Percentiles rank a stretch among this genome's conserved stretches.
phyloP scores from a whole-genome alignment of 129 eudicot genomes.

The Artemisia annua region DNA sequence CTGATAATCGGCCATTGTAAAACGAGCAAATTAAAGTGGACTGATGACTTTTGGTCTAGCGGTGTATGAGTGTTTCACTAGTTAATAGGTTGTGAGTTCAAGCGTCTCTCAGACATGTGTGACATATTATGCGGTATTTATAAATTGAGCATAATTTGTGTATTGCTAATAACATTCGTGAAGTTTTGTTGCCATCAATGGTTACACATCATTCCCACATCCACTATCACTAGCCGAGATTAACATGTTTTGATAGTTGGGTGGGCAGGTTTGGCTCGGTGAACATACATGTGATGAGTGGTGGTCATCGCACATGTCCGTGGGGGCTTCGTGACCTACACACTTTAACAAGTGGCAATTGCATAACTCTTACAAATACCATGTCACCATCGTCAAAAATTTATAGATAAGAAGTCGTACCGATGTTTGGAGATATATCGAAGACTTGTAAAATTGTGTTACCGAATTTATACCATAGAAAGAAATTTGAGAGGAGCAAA shows the following conservation, averaged over 20 bases:
- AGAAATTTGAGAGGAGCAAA: slow-evolving; percentile 27
- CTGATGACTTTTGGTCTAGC: too few species aligned
- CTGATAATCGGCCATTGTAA: background rate
- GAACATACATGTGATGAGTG: slow-evolving; percentile 34
- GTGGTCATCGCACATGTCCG: slow-evolving; percentile 27
- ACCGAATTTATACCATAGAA: slow-evolving; percentile 10
- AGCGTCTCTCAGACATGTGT: too few species aligned
- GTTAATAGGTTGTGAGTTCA: too few species aligned
- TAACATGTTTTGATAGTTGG: slow-evolving; percentile 1
- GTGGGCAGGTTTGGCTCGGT: background rate
- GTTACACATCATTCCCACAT: background rate
- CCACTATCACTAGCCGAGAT: slow-evolving; percentile 26
- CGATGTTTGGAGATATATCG: slow-evolving; percentile 7
- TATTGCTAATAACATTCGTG: too few species aligned
- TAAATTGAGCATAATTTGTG: background rate
- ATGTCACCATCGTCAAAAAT: slow-evolving; percentile 16
- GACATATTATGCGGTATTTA: too few species aligned
- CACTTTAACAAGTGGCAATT: too few species aligned
- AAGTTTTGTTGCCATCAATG: slow-evolving; percentile 4
- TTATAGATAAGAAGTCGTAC: slow-evolving; percentile 8
- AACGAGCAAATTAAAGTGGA: too few species aligned
- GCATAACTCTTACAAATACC: background rate
- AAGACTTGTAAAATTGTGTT: background rate
- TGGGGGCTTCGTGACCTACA: slow-evolving; percentile 11
- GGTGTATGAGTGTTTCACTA: too few species aligned